These are phyloP conservation scores for Lenzites betulinus DNA, from an alignment of 768 basidiomycete genomes.

Conservation along the genomic window DNA sequence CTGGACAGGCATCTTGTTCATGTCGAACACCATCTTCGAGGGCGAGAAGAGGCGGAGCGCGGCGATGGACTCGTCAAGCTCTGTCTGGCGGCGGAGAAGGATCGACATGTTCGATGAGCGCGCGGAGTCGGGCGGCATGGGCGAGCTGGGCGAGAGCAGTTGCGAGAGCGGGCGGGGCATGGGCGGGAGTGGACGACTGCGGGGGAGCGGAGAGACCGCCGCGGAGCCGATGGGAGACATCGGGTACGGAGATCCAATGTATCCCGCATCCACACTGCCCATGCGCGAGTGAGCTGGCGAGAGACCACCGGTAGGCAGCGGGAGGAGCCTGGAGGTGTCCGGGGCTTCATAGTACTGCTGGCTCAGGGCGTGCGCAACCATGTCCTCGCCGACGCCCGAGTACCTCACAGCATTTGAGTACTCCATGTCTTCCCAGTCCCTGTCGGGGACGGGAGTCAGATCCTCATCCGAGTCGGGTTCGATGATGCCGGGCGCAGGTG, in stretches of 20 bases:
- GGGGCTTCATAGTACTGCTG: conserved; percentile 5
- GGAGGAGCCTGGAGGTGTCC: not conserved
- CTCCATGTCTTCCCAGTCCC: conserved; percentile 19
- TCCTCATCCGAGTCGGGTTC: not conserved
- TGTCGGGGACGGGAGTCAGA: conserved; percentile 1
- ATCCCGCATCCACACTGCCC: conserved; percentile 1
- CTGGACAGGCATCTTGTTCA: conserved; percentile 18
- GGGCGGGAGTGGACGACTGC: conserved; percentile 20
- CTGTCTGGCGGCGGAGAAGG: conserved; percentile 60
- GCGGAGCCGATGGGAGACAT: conserved; percentile 18
- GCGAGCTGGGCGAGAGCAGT: conserved; percentile 3
- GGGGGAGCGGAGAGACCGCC: conserved; percentile 11
- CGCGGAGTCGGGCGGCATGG: conserved; percentile 22
- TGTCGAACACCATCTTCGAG: conserved; percentile 27
- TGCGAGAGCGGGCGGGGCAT: conserved; percentile 5
- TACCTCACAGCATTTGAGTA: conserved; percentile 19
- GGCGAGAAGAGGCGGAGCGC: conserved; percentile 48
- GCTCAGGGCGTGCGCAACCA: conserved; percentile 13
- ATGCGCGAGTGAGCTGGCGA: conserved; percentile 6
- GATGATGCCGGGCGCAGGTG: not conserved
- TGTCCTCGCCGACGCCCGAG: conserved; percentile 11
- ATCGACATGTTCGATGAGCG: conserved; percentile 35
- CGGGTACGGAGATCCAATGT: conserved; percentile 6
- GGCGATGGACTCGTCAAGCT: conserved; percentile 66
- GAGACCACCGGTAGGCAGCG: not conserved